A percentile compares a stretch with the other conserved stretches of the same genome.
Evolutionary conservation across 352 stramenopile species (phyloP).

Genomic region (Lagenidium giganteum): DNA sequence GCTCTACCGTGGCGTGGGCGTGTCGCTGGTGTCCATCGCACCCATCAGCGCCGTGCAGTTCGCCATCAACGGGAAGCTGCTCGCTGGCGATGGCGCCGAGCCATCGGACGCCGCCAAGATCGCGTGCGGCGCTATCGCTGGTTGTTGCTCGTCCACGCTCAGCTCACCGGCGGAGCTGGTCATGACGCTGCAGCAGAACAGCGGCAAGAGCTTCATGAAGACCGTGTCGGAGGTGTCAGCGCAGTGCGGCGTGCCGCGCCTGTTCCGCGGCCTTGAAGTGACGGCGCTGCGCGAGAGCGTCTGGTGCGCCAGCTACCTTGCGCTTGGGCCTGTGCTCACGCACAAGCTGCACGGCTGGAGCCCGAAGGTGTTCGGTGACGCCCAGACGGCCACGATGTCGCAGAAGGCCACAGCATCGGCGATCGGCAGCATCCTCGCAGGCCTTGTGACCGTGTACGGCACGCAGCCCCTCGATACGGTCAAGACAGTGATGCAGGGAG

Average conservation of each 20-base stretch:
- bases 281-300: slow-evolving; percentile 61
- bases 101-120: slow-evolving; percentile 53
- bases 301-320: slow-evolving; percentile 79
- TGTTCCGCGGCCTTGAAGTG: slow-evolving; percentile 53
- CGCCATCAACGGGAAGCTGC: slow-evolving; percentile 62
- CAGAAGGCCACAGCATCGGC: slow-evolving; percentile 60
- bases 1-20: slow-evolving; percentile 74
- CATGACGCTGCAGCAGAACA: slow-evolving; percentile 87
- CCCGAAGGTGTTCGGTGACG: slow-evolving; percentile 46
- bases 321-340: slow-evolving; percentile 68
- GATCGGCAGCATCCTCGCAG: slow-evolving; percentile 61
- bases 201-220: slow-evolving; percentile 50
- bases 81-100: slow-evolving; percentile 19
- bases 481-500: slow-evolving; percentile 84
- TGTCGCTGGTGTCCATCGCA: slow-evolving; percentile 74
- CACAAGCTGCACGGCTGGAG: slow-evolving; percentile 45
- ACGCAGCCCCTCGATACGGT: slow-evolving; percentile 82
- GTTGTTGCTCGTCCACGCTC: slow-evolving; percentile 52
- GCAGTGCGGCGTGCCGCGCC: slow-evolving; percentile 34
- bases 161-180: slow-evolving; percentile 73
- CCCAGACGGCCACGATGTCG: slow-evolving; percentile 41
- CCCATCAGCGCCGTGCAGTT: slow-evolving; percentile 81
- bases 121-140: slow-evolving; percentile 51
- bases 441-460: slow-evolving; percentile 63
- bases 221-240: slow-evolving; percentile 56